These are phyloP conservation scores for Cadophora sp. DNA, from an alignment of 2,329 filamentous ascomycete species.

Conservation along the genomic window DNA sequence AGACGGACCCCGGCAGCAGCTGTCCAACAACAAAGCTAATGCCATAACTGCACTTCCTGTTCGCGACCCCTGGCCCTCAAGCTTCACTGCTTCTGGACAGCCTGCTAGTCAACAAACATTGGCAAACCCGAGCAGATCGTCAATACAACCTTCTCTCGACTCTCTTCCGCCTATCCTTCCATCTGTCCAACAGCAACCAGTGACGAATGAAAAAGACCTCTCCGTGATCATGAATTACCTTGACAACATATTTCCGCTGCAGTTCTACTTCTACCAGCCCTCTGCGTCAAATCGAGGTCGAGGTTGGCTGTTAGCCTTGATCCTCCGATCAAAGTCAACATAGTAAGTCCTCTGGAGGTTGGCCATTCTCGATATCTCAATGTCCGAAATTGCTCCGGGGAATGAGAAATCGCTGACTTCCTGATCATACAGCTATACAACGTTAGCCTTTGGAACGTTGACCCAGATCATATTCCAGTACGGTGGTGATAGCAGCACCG, in stretches of 20 bases:
- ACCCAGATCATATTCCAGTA: slow-evolving; percentile 8
- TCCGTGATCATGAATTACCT: slow-evolving; percentile 24
- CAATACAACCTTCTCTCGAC: not conserved
- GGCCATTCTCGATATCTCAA: not conserved
- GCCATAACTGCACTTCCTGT: not conserved
- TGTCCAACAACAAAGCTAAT: not conserved
- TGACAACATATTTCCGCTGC: slow-evolving; percentile 24
- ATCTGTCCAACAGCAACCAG: slow-evolving; percentile 5
- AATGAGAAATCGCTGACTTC: not conserved
- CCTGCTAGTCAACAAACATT: not conserved
- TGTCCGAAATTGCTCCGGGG: not conserved
- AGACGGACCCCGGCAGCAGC: too few relatives aligned
- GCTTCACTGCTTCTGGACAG: not conserved
- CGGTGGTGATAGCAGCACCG: not conserved
- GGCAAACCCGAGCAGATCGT: not conserved
- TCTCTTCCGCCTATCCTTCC: not conserved
- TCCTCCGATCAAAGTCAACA: slow-evolving; percentile 19
- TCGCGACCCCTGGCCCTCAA: slow-evolving; percentile 3
- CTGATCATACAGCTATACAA: not conserved
- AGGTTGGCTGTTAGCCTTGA: slow-evolving; percentile 25
- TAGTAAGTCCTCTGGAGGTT: slow-evolving; percentile 7
- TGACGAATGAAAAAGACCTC: slow-evolving; percentile 17
- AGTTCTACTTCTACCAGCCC: slow-evolving; percentile 25
- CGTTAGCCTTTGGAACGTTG: slow-evolving; percentile 14
- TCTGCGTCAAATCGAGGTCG: slow-evolving; percentile 38